A percentile compares a stretch with the other conserved stretches of the same genome.
These are phyloP conservation scores for Pelargonium nanum DNA, from an alignment of 345 rosid species.

Conservation along the genomic window DNA sequence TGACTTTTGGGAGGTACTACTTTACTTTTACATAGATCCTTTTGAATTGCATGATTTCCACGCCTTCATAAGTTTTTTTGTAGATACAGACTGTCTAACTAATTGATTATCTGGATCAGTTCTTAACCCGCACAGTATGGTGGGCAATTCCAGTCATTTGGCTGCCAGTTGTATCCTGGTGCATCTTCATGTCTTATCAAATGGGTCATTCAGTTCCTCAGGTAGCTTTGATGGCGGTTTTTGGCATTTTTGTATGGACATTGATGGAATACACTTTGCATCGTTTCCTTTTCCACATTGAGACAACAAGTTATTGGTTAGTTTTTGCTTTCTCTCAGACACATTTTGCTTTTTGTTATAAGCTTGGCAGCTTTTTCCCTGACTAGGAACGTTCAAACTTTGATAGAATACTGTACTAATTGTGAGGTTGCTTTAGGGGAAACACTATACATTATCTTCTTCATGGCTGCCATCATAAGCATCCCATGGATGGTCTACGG, in stretches of 20 bases:
- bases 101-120: conserved; percentile 25
- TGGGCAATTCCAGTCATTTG: conserved; percentile 70
- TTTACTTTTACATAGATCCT: background rate
- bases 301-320: conserved; percentile 55
- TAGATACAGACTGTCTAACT: background rate
- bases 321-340: conserved; percentile 6
- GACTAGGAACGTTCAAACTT: background rate
- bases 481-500: conserved; percentile 87
- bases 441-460: conserved; percentile 82
- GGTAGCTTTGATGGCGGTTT: conserved; percentile 23
- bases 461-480: conserved; percentile 96
- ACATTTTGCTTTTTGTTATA: background rate
- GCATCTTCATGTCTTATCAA: background rate
- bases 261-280: conserved; percentile 58
- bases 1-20: conserved; percentile 78
- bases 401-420: background rate
- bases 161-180: conserved; percentile 39
- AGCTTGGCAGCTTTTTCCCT: background rate
- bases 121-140: conserved; percentile 65
- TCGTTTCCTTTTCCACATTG: conserved; percentile 66
- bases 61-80: background rate
- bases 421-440: conserved; percentile 40
- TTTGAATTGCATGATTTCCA: background rate
- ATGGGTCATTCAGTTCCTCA: conserved; percentile 40
- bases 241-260: conserved; percentile 60